Evolutionary conservation across 2,329 filamentous ascomycete genomes (phyloP), one percentile per base, ranked within the genome.

Genomic region (Thermoascus crustaceus): DNA sequence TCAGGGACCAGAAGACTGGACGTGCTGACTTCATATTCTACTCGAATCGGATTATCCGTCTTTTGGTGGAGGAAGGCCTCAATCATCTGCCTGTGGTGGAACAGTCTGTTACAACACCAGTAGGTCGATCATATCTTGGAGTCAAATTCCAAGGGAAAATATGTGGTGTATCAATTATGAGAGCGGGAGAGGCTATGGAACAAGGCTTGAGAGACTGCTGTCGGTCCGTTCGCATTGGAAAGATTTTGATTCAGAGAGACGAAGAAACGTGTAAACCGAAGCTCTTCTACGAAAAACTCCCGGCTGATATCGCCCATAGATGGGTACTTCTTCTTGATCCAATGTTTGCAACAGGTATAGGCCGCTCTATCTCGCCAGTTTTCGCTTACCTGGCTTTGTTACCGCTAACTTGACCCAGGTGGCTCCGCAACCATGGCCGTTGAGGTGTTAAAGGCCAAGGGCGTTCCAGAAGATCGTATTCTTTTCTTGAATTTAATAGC

Each of bases 21-120:
- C 83, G 91, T 40, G 91, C 87, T 43, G 91, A 98, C 63, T 98
- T 98, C 61, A 95, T 98, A 57, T 98, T 98, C 68, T 94, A 96
- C 69, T 94, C 88, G 27, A 98, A 98, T 66, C 80, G 91, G 41
- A 96, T 98, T 60, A 96, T 96, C 60, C 85, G 91, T 20, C 73
- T 98, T 26, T 75, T 98, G 5, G 91, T 98, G 25, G 91, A 98
- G 64, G 91, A 98, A 66, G 91, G 91, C 3, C 72, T 98, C 36
- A 98, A 98, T 63, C 91, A 98, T 61, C 75, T 98, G 26, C 91
- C 91, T 1, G 86, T 94, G 11, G 79, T 94, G 34, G 82, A 86
- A 55, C 85, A 93, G 53, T 79, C 80, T 19, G 83, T 98, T 54
- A 93, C 82, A 26, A 96, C 91, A 5, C 91, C 91, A 0, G 84